Evolutionary conservation across 106 monocot genomes (phyloP).

Genomic region (Agapanthus africanus): DNA sequence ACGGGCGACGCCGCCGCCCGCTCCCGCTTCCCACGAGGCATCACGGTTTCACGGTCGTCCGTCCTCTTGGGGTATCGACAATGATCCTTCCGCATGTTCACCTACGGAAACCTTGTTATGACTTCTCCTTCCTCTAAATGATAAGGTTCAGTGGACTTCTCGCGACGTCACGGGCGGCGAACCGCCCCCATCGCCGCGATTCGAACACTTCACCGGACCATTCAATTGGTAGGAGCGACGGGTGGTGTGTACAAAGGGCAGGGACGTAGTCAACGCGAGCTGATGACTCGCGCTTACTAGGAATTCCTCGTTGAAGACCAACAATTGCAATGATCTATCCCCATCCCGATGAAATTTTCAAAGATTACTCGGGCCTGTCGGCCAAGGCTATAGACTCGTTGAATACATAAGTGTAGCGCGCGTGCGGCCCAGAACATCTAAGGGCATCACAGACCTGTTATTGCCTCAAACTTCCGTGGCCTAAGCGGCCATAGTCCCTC

Average conservation of each 20-base stretch:
- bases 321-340: slow-evolving; percentile 24
- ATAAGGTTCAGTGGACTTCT: slow-evolving; percentile 22
- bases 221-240: slow-evolving; percentile 14
- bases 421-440: slow-evolving; percentile 92
- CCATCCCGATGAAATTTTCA: slow-evolving; percentile 15
- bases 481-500: slow-evolving; percentile 81
- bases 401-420: slow-evolving; percentile 81
- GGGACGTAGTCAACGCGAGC: slow-evolving; percentile 4
- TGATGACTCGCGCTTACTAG: slow-evolving; percentile 19
- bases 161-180: not conserved
- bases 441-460: slow-evolving; percentile 97
- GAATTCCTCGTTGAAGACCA: slow-evolving; percentile 20
- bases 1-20: too few species aligned
- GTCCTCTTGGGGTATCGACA: not conserved
- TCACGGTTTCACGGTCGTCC: too few species aligned
- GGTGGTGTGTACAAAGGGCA: slow-evolving; percentile 16
- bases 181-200: slow-evolving; percentile 8
- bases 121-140: slow-evolving; percentile 27
- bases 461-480: slow-evolving; percentile 86
- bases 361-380: slow-evolving; percentile 9
- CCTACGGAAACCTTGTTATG: slow-evolving; percentile 19
- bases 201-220: slow-evolving; percentile 16
- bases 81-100: slow-evolving; percentile 24
- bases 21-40: too few species aligned
- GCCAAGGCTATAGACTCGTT: slow-evolving; percentile 53